Conservation (phyloP, 1,139 yeast genomes). For the Pichia sp. region DNA sequence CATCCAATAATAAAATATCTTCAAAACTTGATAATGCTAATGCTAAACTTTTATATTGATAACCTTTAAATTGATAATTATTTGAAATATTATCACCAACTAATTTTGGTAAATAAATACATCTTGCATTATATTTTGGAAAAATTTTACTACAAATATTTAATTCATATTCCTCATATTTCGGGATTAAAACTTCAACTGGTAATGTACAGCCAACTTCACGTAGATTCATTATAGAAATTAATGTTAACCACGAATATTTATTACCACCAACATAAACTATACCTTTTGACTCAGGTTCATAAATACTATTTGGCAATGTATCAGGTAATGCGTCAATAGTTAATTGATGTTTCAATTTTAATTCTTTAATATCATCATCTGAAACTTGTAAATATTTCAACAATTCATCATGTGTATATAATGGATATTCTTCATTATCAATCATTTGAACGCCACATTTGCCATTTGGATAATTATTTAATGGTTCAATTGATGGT, state of each 20-base stretch:
- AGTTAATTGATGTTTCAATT: constrained; percentile 25
- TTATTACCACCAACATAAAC: constrained; percentile 81
- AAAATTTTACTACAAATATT: constrained; percentile 59
- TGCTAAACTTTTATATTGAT: constrained; percentile 74
- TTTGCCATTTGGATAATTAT: constrained; percentile 20
- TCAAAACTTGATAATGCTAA: constrained; percentile 70
- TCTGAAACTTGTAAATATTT: constrained; percentile 25
- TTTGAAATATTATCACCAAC: constrained; percentile 42
- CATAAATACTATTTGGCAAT: constrained; percentile 26
- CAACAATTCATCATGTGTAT: constrained; percentile 26
- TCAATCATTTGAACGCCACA: constrained; percentile 17
- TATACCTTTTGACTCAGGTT: constrained; percentile 56
- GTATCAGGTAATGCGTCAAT: constrained; percentile 21
- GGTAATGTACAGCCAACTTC: constrained; percentile 61
- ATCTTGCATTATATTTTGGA: constrained; percentile 63
- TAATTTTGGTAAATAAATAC: constrained; percentile 57
- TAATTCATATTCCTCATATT: constrained; percentile 60
- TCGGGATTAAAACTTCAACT: constrained; percentile 71
- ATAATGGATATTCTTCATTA: constrained; percentile 11
- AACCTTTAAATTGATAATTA: constrained; percentile 56
- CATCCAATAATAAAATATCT: constrained; percentile 66
- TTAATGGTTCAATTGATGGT: constrained; percentile 27
- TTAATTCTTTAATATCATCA: constrained; percentile 23
- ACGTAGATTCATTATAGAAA: constrained; percentile 60
- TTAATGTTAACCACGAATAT: constrained; percentile 64